These are phyloP conservation scores for Hyphodiscus sp. DNA, from an alignment of 2,329 filamentous ascomycete species.

Conservation along the genomic window DNA sequence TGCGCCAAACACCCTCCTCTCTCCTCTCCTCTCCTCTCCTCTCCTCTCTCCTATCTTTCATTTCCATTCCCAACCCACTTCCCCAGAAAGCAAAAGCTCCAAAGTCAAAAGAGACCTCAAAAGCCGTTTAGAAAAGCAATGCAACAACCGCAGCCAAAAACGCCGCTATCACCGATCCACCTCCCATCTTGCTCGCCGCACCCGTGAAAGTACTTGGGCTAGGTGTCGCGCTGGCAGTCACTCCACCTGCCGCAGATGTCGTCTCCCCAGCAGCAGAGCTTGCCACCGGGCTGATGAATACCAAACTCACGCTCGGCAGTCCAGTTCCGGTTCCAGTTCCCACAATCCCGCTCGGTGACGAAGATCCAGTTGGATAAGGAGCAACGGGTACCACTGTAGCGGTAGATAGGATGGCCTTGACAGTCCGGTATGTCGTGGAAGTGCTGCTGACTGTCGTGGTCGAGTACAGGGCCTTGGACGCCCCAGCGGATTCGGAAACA, in stretches of 20 bases:
- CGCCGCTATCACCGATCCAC: conserved; percentile 5
- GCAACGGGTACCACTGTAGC: conserved; percentile 4
- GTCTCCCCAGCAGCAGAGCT: background rate
- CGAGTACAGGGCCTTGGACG: background rate
- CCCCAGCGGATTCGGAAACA: background rate
- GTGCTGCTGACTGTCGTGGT: conserved; percentile 8
- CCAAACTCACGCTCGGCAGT: background rate
- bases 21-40: background rate
- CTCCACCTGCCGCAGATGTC: background rate
- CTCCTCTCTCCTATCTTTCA: background rate
- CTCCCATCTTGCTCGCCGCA: conserved; percentile 11
- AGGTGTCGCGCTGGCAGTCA: background rate
- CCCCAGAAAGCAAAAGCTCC: background rate
- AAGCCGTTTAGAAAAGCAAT: conserved; percentile 8
- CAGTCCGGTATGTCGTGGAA: conserved; percentile 8
- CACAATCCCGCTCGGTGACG: background rate
- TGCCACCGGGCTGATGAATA: background rate
- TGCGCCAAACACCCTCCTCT: background rate
- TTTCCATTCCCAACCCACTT: background rate
- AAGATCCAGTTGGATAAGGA: conserved; percentile 10
- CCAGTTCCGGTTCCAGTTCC: conserved; percentile 3
- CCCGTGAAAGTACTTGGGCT: conserved; percentile 6
- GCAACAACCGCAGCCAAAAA: conserved; percentile 5
- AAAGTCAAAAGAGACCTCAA: background rate
- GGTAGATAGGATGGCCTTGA: conserved; percentile 5